phyloP scores from a whole-genome alignment of 1,139 yeast genomes.

The Candida sp. region DNA sequence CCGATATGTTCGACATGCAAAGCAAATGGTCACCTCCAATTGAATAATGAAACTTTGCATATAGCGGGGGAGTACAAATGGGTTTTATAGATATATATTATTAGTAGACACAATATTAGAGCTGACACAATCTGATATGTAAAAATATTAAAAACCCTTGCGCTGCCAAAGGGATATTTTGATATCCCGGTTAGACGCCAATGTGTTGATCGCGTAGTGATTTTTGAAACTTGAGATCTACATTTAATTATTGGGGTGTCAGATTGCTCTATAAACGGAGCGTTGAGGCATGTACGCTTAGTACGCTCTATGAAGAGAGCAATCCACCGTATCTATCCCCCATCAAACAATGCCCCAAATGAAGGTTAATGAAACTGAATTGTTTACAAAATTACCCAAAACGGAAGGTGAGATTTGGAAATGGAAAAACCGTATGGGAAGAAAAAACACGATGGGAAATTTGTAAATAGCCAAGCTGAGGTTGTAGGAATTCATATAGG shows the following conservation, averaged over 20 bases:
- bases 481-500: neutral
- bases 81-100: slow-evolving; percentile 14
- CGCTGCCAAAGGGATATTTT: too few species aligned
- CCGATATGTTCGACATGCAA: neutral
- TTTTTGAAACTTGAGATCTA: too few species aligned
- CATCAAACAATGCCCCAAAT: neutral
- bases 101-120: neutral
- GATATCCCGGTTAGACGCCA: too few species aligned
- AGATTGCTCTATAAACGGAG: neutral
- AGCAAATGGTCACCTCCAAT: neutral
- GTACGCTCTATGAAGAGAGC: neutral
- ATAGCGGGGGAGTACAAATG: slow-evolving; percentile 34
- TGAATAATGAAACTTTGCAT: slow-evolving; percentile 18
- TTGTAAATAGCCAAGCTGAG: neutral
- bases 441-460: slow-evolving; percentile 2
- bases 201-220: too few species aligned
- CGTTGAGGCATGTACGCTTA: neutral
- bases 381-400: slow-evolving; percentile 1
- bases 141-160: too few species aligned
- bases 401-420: neutral
- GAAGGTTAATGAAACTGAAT: neutral
- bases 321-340: neutral
- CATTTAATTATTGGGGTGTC: neutral
- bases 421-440: neutral
- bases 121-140: neutral